A percentile compares a stretch with the other conserved stretches of the same genome.
Evolutionary conservation across 495 filamentous ascomycete species (phyloP).

Genomic region (Rusavskia elegans): DNA sequence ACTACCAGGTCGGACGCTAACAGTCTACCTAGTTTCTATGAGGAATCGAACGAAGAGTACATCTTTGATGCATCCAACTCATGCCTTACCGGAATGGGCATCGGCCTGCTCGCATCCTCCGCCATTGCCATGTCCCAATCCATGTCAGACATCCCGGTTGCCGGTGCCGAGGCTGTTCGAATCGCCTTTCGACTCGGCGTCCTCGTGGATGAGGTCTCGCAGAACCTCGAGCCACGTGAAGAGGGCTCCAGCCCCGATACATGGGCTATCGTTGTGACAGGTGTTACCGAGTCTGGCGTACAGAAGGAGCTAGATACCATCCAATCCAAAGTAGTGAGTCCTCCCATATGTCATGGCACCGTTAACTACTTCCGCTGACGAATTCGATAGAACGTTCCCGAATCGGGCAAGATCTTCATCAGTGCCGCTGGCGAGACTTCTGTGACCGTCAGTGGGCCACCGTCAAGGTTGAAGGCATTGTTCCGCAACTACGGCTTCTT

Average conservation of each 20-base stretch:
- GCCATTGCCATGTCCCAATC: constrained; percentile 54
- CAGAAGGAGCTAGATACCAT: constrained; percentile 32
- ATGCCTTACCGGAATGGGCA: constrained; percentile 43
- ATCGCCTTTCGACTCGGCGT: constrained; percentile 58
- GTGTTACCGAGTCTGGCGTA: constrained; percentile 26
- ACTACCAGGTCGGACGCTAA: not conserved
- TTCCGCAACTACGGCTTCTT: constrained; percentile 29
- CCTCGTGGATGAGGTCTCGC: constrained; percentile 31
- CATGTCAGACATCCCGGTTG: constrained; percentile 48
- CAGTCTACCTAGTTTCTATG: not conserved
- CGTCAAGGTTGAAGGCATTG: constrained; percentile 41
- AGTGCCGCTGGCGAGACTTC: constrained; percentile 56
- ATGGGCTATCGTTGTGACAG: constrained; percentile 40
- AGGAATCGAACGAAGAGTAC: not conserved
- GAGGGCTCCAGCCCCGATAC: constrained; percentile 27
- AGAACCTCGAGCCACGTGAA: constrained; percentile 24
- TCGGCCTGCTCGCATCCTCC: constrained; percentile 53
- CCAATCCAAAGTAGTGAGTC: constrained; percentile 30
- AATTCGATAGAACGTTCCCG: constrained; percentile 34
- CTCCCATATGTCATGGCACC: not conserved
- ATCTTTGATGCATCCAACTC: not conserved
- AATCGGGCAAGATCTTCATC: constrained; percentile 50
- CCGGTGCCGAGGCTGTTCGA: constrained; percentile 53
- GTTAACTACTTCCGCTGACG: constrained; percentile 1
- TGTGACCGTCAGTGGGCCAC: constrained; percentile 68